Base-by-base conservation (phyloP, 208 protist genomes). In the Leishmania turanica region DNA sequence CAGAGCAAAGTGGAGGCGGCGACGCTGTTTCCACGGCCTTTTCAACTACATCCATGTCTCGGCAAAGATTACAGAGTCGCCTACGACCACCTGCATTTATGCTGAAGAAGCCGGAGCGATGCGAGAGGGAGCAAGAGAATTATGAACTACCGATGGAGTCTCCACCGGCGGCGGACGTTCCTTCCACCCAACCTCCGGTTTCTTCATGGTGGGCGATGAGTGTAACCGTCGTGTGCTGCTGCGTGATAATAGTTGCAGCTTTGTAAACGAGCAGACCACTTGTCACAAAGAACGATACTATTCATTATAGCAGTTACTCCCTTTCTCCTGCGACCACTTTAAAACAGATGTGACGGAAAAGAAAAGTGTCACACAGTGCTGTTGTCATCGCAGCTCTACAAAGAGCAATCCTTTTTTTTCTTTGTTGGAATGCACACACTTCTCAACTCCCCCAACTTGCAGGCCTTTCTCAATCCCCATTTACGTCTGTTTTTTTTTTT, bases 61-160 rank as follows among this genome's bases (percentile, higher is more conserved):
- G 86, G n/a, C 71, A 80, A 53, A 77, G 84, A 0, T 77, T 88
- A 0, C 86, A 89, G 76, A 90, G 88, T 54, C 88, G 88, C 54
- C 81, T 91, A 40, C 75, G 88, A 31, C 88, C 88, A 13, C 49
- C 88, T 60, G 77, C 80, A 49, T 90, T 91, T 72, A 82, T 82
- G 40, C 62, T 90, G n/a, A 89, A 89, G 68, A 77, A 76, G 66
- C 9, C 8, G 3, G 69, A 79, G 53, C 6, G 42, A 45, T 49
- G 17, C 21, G 42, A 17, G 34, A 69, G 58, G n/a, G 65, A 82
- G 45, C 42, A 49, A 42, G 56, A 53, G 13, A 37, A 19, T 53
- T n/a, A 37, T 54, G 27, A n/a, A 17, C 65, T 34, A 3, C n/a
- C 47, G 3, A 24, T 56, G 45, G 72, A 60, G 15, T 72, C 45